These are phyloP conservation scores for Fusarium sp. DNA, from an alignment of 2,329 filamentous ascomycete species.

Conservation along the genomic window DNA sequence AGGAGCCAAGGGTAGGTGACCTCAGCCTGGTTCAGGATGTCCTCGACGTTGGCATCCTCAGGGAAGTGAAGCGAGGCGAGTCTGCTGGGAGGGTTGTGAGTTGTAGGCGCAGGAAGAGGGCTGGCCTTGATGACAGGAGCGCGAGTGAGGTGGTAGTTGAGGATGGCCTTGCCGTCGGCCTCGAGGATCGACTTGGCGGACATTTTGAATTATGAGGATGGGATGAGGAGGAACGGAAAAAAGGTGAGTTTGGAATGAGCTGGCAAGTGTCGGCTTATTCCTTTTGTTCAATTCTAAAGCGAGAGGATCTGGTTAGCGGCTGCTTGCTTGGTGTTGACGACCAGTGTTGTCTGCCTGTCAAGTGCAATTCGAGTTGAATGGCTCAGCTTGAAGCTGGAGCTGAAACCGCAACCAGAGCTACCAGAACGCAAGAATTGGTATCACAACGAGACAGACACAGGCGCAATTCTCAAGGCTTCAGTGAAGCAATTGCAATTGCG, in stretches of 20 bases:
- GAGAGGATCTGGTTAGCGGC: constrained; percentile 30
- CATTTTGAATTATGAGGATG: constrained; percentile 52
- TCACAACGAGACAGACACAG: constrained; percentile 25
- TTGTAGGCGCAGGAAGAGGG: constrained; percentile 83
- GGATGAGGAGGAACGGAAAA: constrained; percentile 39
- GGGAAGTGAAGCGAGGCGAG: constrained; percentile 94
- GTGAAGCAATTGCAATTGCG: constrained; percentile 24
- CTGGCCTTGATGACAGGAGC: constrained; percentile 98
- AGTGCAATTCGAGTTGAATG: constrained; percentile 24
- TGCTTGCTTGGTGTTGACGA: constrained; percentile 14
- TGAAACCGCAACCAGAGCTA: constrained; percentile 26
- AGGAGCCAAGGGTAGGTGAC: constrained; percentile 97
- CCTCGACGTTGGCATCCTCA: constrained; percentile 83
- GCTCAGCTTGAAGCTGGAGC: constrained; percentile 21
- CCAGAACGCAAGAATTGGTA: constrained; percentile 12
- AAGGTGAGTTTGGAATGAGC: constrained; percentile 38
- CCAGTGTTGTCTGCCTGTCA: constrained; percentile 31
- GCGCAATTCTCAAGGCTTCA: constrained; percentile 9
- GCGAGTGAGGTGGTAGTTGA: constrained; percentile 99
- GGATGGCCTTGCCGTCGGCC: constrained; percentile 99
- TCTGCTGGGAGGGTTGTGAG: constrained; percentile 92
- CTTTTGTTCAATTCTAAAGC: constrained; percentile 42
- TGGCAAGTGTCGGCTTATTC: constrained; percentile 45
- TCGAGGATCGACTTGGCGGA: constrained; percentile 93
- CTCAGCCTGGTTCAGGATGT: constrained; percentile 94